phyloP scores from a whole-genome alignment of 768 basidiomycete genomes.

The Suillus paluster region DNA sequence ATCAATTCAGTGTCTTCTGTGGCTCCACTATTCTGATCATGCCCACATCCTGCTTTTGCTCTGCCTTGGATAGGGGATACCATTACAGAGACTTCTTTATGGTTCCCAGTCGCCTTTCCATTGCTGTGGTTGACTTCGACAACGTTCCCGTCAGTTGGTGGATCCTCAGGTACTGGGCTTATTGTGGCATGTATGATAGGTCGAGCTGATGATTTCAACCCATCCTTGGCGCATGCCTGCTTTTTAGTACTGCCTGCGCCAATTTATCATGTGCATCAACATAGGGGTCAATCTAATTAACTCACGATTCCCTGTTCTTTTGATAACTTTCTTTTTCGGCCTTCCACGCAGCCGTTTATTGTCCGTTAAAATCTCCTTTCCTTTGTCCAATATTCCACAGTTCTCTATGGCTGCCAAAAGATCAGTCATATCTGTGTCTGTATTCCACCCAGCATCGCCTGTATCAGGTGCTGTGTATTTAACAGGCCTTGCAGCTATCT shows the following conservation, averaged over 20 bases:
- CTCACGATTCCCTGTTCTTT: neutral
- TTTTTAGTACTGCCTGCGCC: neutral
- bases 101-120: too few species aligned
- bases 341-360: neutral
- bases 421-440: neutral
- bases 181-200: too few species aligned
- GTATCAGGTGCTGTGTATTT: neutral
- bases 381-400: neutral
- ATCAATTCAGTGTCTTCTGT: too few species aligned
- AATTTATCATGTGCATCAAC: neutral
- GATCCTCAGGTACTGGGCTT: too few species aligned
- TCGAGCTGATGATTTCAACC: too few species aligned
- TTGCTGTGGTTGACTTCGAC: too few species aligned
- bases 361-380: fast-evolving
- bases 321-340: neutral
- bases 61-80: too few species aligned
- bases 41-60: too few species aligned
- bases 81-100: too few species aligned
- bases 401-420: neutral
- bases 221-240: too few species aligned
- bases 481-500: neutral
- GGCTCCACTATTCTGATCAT: too few species aligned
- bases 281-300: neutral
- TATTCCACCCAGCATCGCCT: neutral
- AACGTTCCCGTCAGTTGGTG: too few species aligned